Evolutionary conservation across 2,329 filamentous ascomycete genomes (phyloP), one percentile per base, ranked within the genome.

Genomic region (Fusarium anthophilum): DNA sequence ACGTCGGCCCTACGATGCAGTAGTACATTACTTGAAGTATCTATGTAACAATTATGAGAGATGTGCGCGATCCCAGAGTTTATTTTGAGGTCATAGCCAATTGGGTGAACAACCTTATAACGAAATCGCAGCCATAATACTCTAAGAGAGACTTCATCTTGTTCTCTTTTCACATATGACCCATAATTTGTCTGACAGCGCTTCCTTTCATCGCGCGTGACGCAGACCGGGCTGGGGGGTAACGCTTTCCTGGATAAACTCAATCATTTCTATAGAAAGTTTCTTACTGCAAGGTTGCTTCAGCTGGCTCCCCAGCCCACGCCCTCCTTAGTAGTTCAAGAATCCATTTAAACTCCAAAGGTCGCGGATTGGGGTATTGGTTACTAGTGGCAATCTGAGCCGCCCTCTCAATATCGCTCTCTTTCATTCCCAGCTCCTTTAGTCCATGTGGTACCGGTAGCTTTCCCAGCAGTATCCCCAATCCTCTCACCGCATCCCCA

Each of bases 171-270:
- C 9, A 48, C 6, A 1, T 4, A 0, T 5, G 1, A 22, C 3
- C 11, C 0, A 28, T 7, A 0, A 8, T 8, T 15, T 26, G 3
- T 22, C 9, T 13, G 6, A 0, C 13, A 4, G 11, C 3, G 7
- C 6, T 8, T 22, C 4, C 3, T 15, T 8, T 41, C 20, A 41
- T 41, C 38, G 32, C 9, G 7, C 14, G 32, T 9, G 32, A 35
- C 1, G 1, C 1, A 35, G 14, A 35, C 32, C 3, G 0, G 0
- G 32, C 32, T 35, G 0, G n/a, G n/a, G n/a, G n/a, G n/a, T n/a
- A n/a, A n/a, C 32, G 0, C 14, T 32, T 1, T 35, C 32, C 32
- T 35, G 8, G 0, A 35, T 35, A 35, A 2, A 35, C 0, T 17
- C 0, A 35, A 0, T 5, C 8, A 20, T 20, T 12, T 0, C 15